Evolutionary conservation across 305 asterid species (phyloP), one percentile per base, ranked within the genome.

Genomic region (Fraxinus albicans): DNA sequence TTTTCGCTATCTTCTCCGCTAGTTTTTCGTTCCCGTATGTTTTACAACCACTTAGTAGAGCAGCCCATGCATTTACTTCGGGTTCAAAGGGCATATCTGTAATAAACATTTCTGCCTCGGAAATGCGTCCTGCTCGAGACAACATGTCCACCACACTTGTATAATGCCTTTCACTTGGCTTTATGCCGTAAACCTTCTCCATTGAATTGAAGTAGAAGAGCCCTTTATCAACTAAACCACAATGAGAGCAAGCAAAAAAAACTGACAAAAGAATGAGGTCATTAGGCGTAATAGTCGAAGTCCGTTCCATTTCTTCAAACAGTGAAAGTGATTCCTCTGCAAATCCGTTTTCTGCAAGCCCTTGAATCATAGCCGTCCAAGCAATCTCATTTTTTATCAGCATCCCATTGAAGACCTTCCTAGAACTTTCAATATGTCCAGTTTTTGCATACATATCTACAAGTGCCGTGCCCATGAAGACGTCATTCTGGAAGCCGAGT

Each of bases 361-460:
- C 98, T 85, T 92, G 96, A 80, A 95, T 92, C 98, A 95, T 91
- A 67, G 95, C 98, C 1, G 97, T 92, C 98, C 98, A 92, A 4
- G 87, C 91, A 13, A 95, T 53, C 84, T 91, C 96, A 8, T 95
- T 93, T 83, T 81, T 93, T 17, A 65, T 2, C 3, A 73, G 77
- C 92, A 93, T 92, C 79, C 87, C 81, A 3, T 33, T 42, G 77
- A 95, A 95, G 47, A 92, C 86, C 85, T 81, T 75, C 83, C 42
- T 82, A 35, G 98, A 91, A 77, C 91, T 83, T 82, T 88, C 91
- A 2, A 95, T 73, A 31, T 88, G 87, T 76, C 98, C 98, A 1
- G 95, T 91, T 84, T 95, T 93, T 6, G 96, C 94, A 15, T 95
- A 93, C 98, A 95, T 92, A 40, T 92, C 98, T 2, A 91, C 60